phyloP scores from a whole-genome alignment of 2,329 filamentous ascomycete species.

The Bipolaris oryzae region DNA sequence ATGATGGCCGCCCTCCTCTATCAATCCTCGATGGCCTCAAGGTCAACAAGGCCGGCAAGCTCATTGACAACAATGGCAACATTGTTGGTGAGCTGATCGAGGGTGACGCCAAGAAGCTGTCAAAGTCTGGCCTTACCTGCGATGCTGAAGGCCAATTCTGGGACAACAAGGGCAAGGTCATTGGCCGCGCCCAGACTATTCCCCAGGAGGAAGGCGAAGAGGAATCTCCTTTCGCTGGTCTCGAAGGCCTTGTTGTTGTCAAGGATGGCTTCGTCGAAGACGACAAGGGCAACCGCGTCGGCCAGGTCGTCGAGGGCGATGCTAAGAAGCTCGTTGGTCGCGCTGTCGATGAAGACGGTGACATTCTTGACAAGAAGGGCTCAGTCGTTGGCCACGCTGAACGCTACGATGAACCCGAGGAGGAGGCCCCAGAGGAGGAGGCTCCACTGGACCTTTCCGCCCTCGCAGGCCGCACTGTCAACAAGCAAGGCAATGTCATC shows the following conservation, averaged over 20 bases:
- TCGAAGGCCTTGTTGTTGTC: constrained; percentile 57
- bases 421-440: constrained; percentile 53
- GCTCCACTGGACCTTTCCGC: constrained; percentile 54
- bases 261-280: constrained; percentile 58
- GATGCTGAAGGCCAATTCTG: constrained; percentile 59
- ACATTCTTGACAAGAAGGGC: constrained; percentile 61
- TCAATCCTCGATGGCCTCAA: constrained; percentile 57
- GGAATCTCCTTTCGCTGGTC: constrained; percentile 57
- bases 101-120: constrained; percentile 60
- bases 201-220: constrained; percentile 55
- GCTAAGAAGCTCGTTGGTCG: constrained; percentile 59
- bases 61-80: constrained; percentile 54
- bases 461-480: constrained; percentile 55
- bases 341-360: constrained; percentile 58
- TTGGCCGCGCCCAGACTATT: constrained; percentile 57
- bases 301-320: constrained; percentile 57
- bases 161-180: constrained; percentile 61
- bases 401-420: constrained; percentile 69
- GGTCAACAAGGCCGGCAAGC: constrained; percentile 59
- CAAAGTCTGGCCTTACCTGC: constrained; percentile 53
- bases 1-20: constrained; percentile 53
- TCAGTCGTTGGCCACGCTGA: constrained; percentile 59
- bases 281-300: constrained; percentile 58
- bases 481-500: constrained; percentile 59
- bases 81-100: constrained; percentile 58